Evolutionary conservation across 495 filamentous ascomycete species (phyloP).

Genomic region (Monascus purpureus): DNA sequence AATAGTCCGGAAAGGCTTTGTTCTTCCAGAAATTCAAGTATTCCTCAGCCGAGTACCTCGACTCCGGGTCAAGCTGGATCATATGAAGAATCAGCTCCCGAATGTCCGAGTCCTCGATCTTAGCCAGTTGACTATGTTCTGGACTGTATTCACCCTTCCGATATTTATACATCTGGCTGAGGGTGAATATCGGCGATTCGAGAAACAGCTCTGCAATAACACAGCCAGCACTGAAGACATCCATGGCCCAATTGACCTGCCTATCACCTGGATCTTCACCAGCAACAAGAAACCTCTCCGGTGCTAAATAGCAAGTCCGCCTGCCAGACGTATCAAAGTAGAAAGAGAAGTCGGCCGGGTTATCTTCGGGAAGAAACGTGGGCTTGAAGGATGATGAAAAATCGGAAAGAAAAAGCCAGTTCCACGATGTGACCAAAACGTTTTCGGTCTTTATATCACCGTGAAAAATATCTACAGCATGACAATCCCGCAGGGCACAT

Average conservation of each 20-base stretch:
- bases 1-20: conserved; percentile 90
- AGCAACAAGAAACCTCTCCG: conserved; percentile 72
- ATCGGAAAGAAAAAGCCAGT: conserved; percentile 95
- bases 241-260: conserved; percentile 85
- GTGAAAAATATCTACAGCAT: conserved; percentile 81
- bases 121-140: conserved; percentile 57
- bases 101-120: conserved; percentile 78
- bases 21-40: conserved; percentile 84
- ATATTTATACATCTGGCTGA: conserved; percentile 91
- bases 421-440: conserved; percentile 93
- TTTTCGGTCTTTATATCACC: conserved; percentile 99
- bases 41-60: conserved; percentile 84
- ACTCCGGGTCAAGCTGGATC: conserved; percentile 86
- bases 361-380: conserved; percentile 87
- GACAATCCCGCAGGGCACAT: conserved; percentile 84
- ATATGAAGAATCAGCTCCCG: conserved; percentile 83
- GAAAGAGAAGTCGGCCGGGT: conserved; percentile 93
- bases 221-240: conserved; percentile 94
- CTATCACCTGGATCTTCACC: conserved; percentile 51
- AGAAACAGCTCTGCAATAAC: conserved; percentile 96
- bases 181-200: conserved; percentile 84
- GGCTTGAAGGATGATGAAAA: conserved; percentile 95
- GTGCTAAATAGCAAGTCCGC: conserved; percentile 92
- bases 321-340: conserved; percentile 90
- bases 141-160: conserved; percentile 87